phyloP scores from a whole-genome alignment of 2,329 filamentous ascomycete species.

The Pyrenophora tritici-repentis region DNA sequence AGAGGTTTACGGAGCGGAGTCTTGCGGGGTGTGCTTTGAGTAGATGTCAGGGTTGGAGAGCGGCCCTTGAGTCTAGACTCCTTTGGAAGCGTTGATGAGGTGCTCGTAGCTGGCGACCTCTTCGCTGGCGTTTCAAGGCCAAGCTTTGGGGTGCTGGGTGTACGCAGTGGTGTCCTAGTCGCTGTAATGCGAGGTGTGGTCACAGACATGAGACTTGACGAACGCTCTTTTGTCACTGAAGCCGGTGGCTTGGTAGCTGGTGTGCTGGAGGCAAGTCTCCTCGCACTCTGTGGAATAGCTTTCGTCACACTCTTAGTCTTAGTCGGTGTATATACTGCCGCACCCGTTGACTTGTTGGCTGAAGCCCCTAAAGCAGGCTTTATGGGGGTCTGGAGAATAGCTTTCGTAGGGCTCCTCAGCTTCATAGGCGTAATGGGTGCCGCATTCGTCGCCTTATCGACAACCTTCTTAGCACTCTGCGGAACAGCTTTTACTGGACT shows the following conservation, averaged over 20 bases:
- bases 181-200: too few relatives aligned
- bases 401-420: too few relatives aligned
- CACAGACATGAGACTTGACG: too few relatives aligned
- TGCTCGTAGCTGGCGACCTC: too few relatives aligned
- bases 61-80: too few relatives aligned
- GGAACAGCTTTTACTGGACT: not conserved
- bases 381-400: not conserved
- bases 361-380: too few relatives aligned
- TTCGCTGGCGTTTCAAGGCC: too few relatives aligned
- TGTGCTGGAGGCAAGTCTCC: too few relatives aligned
- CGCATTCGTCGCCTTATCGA: not conserved
- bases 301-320: not conserved
- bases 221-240: too few relatives aligned
- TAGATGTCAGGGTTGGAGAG: not conserved
- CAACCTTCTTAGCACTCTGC: not conserved
- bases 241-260: not conserved
- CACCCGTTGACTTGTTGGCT: not conserved
- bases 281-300: not conserved
- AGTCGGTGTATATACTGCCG: too few relatives aligned
- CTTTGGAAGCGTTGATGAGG: too few relatives aligned
- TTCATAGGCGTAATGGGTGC: not conserved
- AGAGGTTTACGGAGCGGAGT: constrained; percentile 2
- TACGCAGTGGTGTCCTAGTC: too few relatives aligned
- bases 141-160: not conserved
- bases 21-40: not conserved